Percentiles rank a stretch among this genome's conserved stretches.
Evolutionary conservation across 768 basidiomycete species (phyloP).

Genomic region (Leccinum rimulosum): DNA sequence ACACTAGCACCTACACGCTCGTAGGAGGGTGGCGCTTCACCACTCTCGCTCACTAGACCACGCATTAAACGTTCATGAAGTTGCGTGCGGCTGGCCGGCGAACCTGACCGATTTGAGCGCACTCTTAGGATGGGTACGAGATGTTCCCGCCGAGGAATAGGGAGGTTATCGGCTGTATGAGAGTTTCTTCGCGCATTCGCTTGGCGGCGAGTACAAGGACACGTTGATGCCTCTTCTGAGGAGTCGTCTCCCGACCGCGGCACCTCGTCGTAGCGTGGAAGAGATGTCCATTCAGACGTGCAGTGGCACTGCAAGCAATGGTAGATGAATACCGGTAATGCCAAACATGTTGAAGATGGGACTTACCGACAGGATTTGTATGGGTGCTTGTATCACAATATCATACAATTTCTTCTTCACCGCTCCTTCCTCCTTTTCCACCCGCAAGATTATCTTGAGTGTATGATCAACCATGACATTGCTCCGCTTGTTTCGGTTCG

Average conservation of each 20-base stretch:
- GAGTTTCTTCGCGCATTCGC: constrained; percentile 10
- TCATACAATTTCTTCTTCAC: constrained; percentile 83
- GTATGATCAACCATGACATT: constrained; percentile 74
- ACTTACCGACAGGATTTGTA: constrained; percentile 84
- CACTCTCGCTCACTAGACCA: constrained; percentile 76
- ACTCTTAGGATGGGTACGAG: constrained; percentile 34
- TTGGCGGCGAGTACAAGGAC: constrained; percentile 40
- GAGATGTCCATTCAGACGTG: constrained; percentile 72
- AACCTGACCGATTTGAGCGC: constrained; percentile 35
- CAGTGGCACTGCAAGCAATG: constrained; percentile 62
- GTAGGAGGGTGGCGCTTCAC: constrained; percentile 72
- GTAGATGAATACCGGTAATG: neutral
- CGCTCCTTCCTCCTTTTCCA: constrained; percentile 72
- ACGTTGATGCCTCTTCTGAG: constrained; percentile 23
- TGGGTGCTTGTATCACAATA: constrained; percentile 80
- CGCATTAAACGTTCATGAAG: constrained; percentile 80
- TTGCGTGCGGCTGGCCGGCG: constrained; percentile 40
- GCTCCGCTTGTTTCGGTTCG: constrained; percentile 57
- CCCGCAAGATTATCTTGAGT: constrained; percentile 79
- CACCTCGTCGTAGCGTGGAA: constrained; percentile 68
- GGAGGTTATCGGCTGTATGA: neutral
- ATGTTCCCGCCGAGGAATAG: constrained; percentile 23
- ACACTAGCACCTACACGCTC: neutral
- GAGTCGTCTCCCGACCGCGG: constrained; percentile 5
- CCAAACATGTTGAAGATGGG: neutral